A percentile compares a stretch with the other conserved stretches of the same genome.
Conservation (phyloP, 768 basidiomycete species). For the Fomitopsis pulvina region DNA sequence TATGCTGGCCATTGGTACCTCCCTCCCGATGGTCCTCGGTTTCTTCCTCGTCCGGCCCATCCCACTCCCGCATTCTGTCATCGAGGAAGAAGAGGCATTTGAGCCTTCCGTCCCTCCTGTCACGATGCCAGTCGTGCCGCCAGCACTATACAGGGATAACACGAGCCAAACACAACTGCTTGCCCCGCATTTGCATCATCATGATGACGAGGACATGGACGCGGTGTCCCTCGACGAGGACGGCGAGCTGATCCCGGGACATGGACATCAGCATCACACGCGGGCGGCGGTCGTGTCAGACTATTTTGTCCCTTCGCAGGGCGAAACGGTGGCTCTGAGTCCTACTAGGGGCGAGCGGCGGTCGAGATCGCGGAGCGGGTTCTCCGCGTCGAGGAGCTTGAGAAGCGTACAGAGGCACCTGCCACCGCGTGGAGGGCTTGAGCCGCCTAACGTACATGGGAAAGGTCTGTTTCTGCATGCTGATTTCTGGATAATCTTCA, state of each 20-base stretch:
- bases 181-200: constrained; percentile 9
- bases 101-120: constrained; percentile 16
- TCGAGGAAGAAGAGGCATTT: constrained; percentile 17
- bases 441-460: constrained; percentile 45
- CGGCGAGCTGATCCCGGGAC: constrained; percentile 9
- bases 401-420: constrained; percentile 5
- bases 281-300: constrained; percentile 7
- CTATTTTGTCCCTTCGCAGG: constrained; percentile 17
- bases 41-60: constrained; percentile 67
- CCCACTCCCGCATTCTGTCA: constrained; percentile 40
- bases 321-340: constrained; percentile 20
- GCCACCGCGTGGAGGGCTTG: not conserved
- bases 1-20: constrained; percentile 70
- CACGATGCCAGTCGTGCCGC: constrained; percentile 10
- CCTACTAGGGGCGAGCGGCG: constrained; percentile 13
- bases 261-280: constrained; percentile 8
- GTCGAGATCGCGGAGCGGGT: constrained; percentile 15
- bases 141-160: constrained; percentile 19
- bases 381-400: constrained; percentile 9
- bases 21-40: constrained; percentile 75
- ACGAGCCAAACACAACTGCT: constrained; percentile 22
- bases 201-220: constrained; percentile 16
- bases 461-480: constrained; percentile 38
- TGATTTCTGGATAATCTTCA: constrained; percentile 63
- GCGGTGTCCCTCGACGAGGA: constrained; percentile 18